A percentile compares a stretch with the other conserved stretches of the same genome.
Conservation (phyloP, 768 basidiomycete genomes). For the Boletellus ananas region DNA sequence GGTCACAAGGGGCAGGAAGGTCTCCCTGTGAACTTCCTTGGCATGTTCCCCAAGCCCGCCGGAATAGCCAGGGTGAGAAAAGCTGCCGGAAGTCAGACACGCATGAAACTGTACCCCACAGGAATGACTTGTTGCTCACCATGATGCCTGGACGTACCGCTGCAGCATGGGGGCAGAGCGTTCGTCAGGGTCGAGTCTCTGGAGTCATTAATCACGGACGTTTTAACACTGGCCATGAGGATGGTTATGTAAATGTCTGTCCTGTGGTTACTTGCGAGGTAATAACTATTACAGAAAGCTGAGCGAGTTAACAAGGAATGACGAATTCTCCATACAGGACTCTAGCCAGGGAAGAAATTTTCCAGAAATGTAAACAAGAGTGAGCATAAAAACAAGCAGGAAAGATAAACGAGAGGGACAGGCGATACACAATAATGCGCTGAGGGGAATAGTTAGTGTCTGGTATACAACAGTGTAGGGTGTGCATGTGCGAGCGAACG, state of each 20-base stretch:
- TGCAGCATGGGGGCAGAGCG: too few species aligned
- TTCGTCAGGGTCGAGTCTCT: too few species aligned
- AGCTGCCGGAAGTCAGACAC: too few species aligned
- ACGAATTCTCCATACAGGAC: background rate
- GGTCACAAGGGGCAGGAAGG: too few species aligned
- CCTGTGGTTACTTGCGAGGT: background rate
- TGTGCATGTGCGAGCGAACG: background rate
- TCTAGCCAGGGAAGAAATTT: background rate
- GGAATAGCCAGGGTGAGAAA: too few species aligned
- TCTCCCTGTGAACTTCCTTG: too few species aligned
- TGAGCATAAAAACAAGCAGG: background rate
- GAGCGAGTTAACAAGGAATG: background rate
- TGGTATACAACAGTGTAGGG: slow-evolving; percentile 9
- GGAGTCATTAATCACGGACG: too few species aligned
- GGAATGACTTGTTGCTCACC: too few species aligned
- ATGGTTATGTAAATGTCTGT: background rate
- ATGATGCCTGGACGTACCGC: too few species aligned
- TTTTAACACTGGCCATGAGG: too few species aligned
- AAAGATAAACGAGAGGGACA: slow-evolving; percentile 1
- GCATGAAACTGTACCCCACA: too few species aligned
- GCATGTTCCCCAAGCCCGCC: too few species aligned
- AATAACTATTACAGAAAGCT: background rate
- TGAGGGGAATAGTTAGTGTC: background rate
- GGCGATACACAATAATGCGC: slow-evolving; percentile 7
- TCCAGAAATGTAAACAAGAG: background rate